Evolutionary conservation across 1,284 basidiomycete species (phyloP), one percentile per base, ranked within the genome.

Genomic region (Calocybe gambosa): DNA sequence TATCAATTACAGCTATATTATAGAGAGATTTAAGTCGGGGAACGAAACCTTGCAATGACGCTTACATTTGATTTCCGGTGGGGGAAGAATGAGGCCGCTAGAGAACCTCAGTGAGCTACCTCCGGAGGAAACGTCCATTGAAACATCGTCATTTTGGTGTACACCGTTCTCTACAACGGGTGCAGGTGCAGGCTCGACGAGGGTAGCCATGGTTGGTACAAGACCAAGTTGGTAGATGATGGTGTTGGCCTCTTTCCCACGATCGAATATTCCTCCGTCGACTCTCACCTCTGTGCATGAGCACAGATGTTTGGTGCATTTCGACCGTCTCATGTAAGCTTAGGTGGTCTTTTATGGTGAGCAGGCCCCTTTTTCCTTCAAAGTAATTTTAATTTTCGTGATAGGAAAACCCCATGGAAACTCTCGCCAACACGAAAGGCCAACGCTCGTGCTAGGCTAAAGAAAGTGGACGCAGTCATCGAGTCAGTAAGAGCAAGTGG

Each of bases 331-430:
- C 69, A 76, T 52, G 74, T 83, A 49, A 80, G 75, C 52, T 67
- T 78, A 26, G 74, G 81, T 42, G 90, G 90, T 62, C 77, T 93
- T 42, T 72, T 93, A 39, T 93, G 90, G 89, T 89, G 51, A 46
- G 71, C 45, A 3, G 2, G 13, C 21, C 42, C n/a, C 50, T 1
- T 34, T 10, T 29, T 15, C 2, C 43, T 12, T 18, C 6, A 10
- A 39, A 21, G 16, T n/a, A 19, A 18, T 16, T 21, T 21, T 41
- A 49, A 43, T 40, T 39, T 33, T 39, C 21, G 31, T 23, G 19
- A 15, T 62, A 96, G 93, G 94, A 98, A 98, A 71, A 82, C 78
- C 23, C 95, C 94, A 40, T 97, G 90, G 91, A 86, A 91, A 58
- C 68, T 99, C 54, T 96, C 93, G 10, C 64, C 78, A 8, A 91